Base-by-base conservation (phyloP, 306 rosid species). In the Sicyos edulis region DNA sequence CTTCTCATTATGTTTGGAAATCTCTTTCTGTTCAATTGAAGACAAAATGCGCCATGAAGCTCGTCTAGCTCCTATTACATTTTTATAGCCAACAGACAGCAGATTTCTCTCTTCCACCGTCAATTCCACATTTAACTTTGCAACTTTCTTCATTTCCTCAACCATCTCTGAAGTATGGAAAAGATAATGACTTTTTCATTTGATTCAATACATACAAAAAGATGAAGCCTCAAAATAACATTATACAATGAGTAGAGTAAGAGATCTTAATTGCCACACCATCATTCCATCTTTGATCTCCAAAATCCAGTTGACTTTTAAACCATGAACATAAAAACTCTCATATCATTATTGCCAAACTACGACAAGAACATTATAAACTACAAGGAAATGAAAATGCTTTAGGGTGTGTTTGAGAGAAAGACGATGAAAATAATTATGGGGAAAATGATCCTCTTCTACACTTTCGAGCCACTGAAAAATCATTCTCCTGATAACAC, bases 1-100 rank as follows among this genome's bases (percentile, higher is more conserved):
- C 8, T 74, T 72, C 71, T 83, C 84, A 53, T 61, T 79, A 26
- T 81, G 82, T 74, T 75, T 80, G 59, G 55, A 64, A 47, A 54
- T 81, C 75, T 83, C 86, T 78, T 83, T 83, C 52, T 74, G 84
- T 75, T 83, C 86, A 77, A 77, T 59, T 49, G 86, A 80, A 44
- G 82, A 83, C 59, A 83, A 55, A 53, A 83, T 83, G 51, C 84
- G 71, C 84, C 86, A 83, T 3, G 86, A 79, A 10, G 80, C 78
- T 74, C 86, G 73, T 66, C 86, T 77, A 54, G 84, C 83, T 34
- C 86, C 84, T 10, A 77, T 83, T 19, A 74, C 80, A 72, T 80
- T 83, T 80, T 77, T 83, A 71, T 83, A 83, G 61, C 86, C 84
- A 72, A 77, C 80, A 17, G 84, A 80, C 8, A 83, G 61, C 45